These are phyloP conservation scores for Phytophthora parvispora DNA, from an alignment of 352 stramenopile genomes.

Conservation along the genomic window DNA sequence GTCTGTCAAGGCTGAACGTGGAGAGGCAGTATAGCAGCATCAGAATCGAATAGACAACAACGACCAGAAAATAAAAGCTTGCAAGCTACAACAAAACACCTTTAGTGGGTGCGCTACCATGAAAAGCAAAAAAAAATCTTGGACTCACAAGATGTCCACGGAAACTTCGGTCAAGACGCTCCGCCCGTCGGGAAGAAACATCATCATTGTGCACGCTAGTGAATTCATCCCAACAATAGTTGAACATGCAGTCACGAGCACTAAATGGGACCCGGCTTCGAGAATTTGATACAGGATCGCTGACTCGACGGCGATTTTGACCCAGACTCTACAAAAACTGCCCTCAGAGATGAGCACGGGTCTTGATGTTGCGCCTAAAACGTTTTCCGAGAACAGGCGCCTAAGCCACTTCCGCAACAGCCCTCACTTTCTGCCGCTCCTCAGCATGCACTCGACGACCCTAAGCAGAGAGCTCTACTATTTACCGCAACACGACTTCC, in stretches of 20 bases:
- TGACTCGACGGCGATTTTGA: background rate
- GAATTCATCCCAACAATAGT: background rate
- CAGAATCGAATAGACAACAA: conserved; percentile 35
- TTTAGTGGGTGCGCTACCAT: too few species aligned
- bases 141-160: background rate
- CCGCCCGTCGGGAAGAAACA: background rate
- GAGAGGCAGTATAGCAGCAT: conserved; percentile 34
- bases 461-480: too few species aligned
- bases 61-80: conserved; percentile 43
- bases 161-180: background rate
- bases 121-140: background rate
- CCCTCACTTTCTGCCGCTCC: too few species aligned
- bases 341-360: background rate
- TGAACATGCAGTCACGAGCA: background rate
- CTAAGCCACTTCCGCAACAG: conserved; percentile 9
- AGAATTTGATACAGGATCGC: background rate
- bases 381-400: conserved; percentile 6
- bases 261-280: background rate
- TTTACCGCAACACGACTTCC: background rate
- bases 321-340: background rate
- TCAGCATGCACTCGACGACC: too few species aligned
- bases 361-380: background rate
- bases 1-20: conserved; percentile 34
- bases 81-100: background rate
- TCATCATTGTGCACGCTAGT: background rate